Conservation (phyloP, 2,329 filamentous ascomycete genomes). For the Didymella pomorum region DNA sequence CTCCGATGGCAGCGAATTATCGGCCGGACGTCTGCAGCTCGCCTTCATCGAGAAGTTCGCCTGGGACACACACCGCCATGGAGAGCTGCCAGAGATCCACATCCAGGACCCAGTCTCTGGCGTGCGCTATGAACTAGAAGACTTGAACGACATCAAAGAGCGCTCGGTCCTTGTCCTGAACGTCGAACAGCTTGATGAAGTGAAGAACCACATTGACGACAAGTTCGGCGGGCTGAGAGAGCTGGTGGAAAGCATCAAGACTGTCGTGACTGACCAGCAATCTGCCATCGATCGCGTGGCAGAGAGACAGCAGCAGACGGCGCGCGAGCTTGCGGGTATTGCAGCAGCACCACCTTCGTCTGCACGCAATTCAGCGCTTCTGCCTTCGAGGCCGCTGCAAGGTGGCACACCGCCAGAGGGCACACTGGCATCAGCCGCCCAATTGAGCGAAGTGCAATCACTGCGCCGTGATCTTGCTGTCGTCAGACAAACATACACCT, state of each 20-base stretch:
- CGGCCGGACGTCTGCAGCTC: conserved; percentile 86
- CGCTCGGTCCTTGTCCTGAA: conserved; percentile 94
- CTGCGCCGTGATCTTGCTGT: conserved; percentile 89
- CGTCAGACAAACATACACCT: conserved; percentile 90
- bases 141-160: conserved; percentile 91
- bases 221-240: conserved; percentile 80
- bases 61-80: conserved; percentile 97
- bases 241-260: conserved; percentile 85
- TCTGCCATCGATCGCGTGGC: conserved; percentile 84
- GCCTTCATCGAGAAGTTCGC: conserved; percentile 99
- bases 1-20: conserved; percentile 83
- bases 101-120: conserved; percentile 96
- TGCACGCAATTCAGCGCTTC: conserved; percentile 46
- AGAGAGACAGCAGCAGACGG: conserved; percentile 86
- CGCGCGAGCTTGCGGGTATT: conserved; percentile 81
- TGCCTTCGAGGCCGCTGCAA: conserved; percentile 42
- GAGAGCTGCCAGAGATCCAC: conserved; percentile 95
- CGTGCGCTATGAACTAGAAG: conserved; percentile 95
- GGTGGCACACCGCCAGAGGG: conserved; percentile 30
- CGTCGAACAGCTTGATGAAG: conserved; percentile 90
- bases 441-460: conserved; percentile 79
- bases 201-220: conserved; percentile 95
- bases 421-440: conserved; percentile 59
- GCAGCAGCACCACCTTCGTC: conserved; percentile 57
- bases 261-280: conserved; percentile 83